A percentile compares a stretch with the other conserved stretches of the same genome.
phyloP scores from a whole-genome alignment of 1,139 yeast genomes.

The Eremothecium sinecaudum region DNA sequence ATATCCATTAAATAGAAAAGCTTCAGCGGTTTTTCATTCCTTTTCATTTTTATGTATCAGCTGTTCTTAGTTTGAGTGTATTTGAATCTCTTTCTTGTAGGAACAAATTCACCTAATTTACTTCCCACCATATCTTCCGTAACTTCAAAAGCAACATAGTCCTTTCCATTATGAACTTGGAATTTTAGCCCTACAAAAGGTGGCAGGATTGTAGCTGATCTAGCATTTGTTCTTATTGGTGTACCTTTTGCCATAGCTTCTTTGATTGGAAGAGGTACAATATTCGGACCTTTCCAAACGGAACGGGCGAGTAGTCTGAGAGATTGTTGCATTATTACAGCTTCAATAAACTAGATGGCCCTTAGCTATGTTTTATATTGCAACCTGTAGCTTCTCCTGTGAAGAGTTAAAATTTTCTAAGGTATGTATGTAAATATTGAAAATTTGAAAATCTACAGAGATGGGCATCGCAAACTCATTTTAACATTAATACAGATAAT shows the following conservation, averaged over 20 bases:
- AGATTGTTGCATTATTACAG: conserved; percentile 14
- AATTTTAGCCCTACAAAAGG: conserved; percentile 90
- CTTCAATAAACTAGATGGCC: too few relatives aligned
- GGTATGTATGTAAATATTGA: too few relatives aligned
- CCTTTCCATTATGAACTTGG: conserved; percentile 93
- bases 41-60: conserved; percentile 11
- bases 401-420: too few relatives aligned
- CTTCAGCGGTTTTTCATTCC: too few relatives aligned
- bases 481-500: too few relatives aligned
- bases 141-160: conserved; percentile 78
- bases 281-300: conserved; percentile 62
- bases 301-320: conserved; percentile 24
- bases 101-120: conserved; percentile 90
- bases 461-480: too few relatives aligned
- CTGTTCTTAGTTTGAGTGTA: conserved; percentile 54
- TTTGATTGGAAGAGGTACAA: conserved; percentile 85
- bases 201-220: conserved; percentile 89
- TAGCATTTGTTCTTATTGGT: conserved; percentile 88
- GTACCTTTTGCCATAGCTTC: conserved; percentile 73
- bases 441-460: too few relatives aligned
- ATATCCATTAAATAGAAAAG: too few relatives aligned
- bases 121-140: conserved; percentile 97
- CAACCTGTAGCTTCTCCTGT: too few relatives aligned
- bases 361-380: too few relatives aligned
- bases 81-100: conserved; percentile 78